Base-by-base conservation (phyloP, 768 basidiomycete species). In the Boletus speciosus region DNA sequence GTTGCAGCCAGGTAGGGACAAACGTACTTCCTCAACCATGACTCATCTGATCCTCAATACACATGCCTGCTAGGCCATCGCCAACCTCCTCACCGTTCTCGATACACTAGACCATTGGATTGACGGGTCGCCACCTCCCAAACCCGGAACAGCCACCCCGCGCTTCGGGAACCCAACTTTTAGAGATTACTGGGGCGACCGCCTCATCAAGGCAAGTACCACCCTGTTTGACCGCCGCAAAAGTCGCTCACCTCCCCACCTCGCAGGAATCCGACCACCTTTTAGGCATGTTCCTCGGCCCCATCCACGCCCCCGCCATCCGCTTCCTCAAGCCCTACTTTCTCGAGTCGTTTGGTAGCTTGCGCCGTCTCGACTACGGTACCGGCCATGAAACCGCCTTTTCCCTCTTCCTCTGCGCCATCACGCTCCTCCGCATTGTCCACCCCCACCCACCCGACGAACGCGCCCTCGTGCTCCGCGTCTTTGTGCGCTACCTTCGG, bases 321-420 rank as follows among this genome's bases (percentile, higher is more conserved):
- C 84, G 85, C 2, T 82, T 86, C 51, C 66, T 98, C 49, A 81
- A 83, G 35, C 91, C 93, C 1, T 90, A 96, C 59, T 71, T 98
- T 31, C 62, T 88, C 50, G 77, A 83, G 3, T 87, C 93, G 1
- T 98, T 98, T 68, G 97, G 97, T 8, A 93, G 90, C 5, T 88
- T 92, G 63, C 79, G 81, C 12, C 83, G 97, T 51, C 84, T 98
- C 74, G 97, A 99, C 76, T 98, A 98, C 66, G 96, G 97, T 1
- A 93, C 92, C 4, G 97, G 97, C 1, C 97, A 99, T 63, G 97
- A 98, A 74, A 81, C 92, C 0, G 86, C 90, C 0, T 98, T 97
- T 65, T 82, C 81, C 7, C 73, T 95, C 16, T 88, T 92, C 55
- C 77, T 98, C 8, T 76, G 89, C 12, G 81, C 80, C 57, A 76